Evolutionary conservation across 192 early-diverging fungal genomes (phyloP).

Genomic region (Backusella liffmaniae): DNA sequence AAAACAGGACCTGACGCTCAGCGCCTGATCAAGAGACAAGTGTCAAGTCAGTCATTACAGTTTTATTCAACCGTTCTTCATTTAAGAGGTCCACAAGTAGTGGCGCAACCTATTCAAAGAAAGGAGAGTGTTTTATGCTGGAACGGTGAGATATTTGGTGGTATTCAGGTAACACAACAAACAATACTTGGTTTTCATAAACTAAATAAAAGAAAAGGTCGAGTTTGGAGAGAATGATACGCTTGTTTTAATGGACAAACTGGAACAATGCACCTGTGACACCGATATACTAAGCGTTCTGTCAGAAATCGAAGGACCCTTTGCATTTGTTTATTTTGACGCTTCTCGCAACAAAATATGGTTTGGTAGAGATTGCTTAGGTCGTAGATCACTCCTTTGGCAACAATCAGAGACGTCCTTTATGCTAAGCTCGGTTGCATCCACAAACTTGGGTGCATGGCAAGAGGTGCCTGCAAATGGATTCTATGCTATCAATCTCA

Average conservation of each 20-base stretch:
- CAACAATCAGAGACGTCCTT: constrained; percentile 37
- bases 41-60: constrained; percentile 8
- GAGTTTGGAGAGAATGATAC: constrained; percentile 58
- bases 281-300: constrained; percentile 45
- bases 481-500: constrained; percentile 68
- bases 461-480: constrained; percentile 78
- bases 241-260: constrained; percentile 22
- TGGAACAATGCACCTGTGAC: constrained; percentile 12
- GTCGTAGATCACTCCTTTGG: constrained; percentile 79
- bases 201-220: constrained; percentile 16
- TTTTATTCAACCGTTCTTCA: constrained; percentile 67
- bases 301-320: constrained; percentile 71
- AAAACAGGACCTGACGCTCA: constrained; percentile 54
- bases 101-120: constrained; percentile 52
- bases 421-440: constrained; percentile 50
- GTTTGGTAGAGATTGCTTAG: constrained; percentile 86
- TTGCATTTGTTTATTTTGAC: constrained; percentile 72
- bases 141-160: constrained; percentile 93
- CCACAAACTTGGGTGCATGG: constrained; percentile 35
- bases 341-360: constrained; percentile 46
- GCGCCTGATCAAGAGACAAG: constrained; percentile 5
- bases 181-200: not conserved
- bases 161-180: constrained; percentile 47
- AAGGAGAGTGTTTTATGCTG: constrained; percentile 58
- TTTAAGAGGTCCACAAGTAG: constrained; percentile 57